Evolutionary conservation across 108 stramenopile genomes (phyloP), one percentile per base, ranked within the genome.

Genomic region (Fistulifera solaris): DNA sequence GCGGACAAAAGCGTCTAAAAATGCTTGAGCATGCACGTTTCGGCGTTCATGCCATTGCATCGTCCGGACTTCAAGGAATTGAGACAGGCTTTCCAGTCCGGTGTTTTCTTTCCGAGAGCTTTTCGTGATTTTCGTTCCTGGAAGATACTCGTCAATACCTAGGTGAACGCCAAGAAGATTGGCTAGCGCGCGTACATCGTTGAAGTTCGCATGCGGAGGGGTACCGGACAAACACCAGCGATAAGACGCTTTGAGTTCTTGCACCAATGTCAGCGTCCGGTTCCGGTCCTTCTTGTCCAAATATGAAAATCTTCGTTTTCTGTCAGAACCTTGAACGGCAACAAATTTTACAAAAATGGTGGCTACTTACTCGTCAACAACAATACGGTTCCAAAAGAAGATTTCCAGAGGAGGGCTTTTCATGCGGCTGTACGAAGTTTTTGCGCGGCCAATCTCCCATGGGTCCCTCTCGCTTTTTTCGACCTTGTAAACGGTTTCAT

Each of bases 371-470:
- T 78, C 77, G 50, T 78, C 77, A 41, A 75, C 65, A 52, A 78
- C 73, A 23, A 75, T 46, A 2, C 77, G 70, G 27, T 71, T 65
- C 66, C 70, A 78, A 44, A 53, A 59, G 52, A 78, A 78, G 31
- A 61, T 43, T 61, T 78, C 70, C 19, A 78, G 67, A 8, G 77
- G 63, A 23, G 67, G 59, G 22, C 59, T 28, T 17, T 35, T 35
- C 59, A 60, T 60, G 25, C 28, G 21, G 15, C 57, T 11, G 27
- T 25, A 40, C 1, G 53, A 54, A 4, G n/a, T 39, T 27, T 38
- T 60, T 13, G 21, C 25, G 4, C 48, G 6, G 25, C 48, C 50
- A 2, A 49, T 45, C 4, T 25, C 16, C 63, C 63, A 65, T 5
- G 63, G 63, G 26, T 65, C 55, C 8, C 42, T 24, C 38, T 65